Evolutionary conservation across 108 stramenopile species (phyloP), one percentile per base, ranked within the genome.

Genomic region (Seminavis robusta): DNA sequence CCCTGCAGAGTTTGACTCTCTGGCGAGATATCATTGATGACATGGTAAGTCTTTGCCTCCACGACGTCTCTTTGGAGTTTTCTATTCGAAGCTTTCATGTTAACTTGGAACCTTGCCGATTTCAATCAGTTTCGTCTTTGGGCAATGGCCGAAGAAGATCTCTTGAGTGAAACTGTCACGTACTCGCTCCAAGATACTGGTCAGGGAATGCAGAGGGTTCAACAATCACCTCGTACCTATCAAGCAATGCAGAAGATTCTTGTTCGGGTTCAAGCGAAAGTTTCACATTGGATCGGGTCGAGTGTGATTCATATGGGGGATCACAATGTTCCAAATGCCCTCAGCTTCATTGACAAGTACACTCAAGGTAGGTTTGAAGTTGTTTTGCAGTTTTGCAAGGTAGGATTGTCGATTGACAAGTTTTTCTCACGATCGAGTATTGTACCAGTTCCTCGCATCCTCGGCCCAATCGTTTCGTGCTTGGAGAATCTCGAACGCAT

Each of bases 331-430:
- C 91, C 91, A 1, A 89, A 88, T 50, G 84, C 87, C 16, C 63
- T 92, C 23, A 77, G 73, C 30, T 92, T 89, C 50, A 87, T 92
- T 63, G 91, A 92, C 69, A 92, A 92, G 59, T 92, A 92, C 54
- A 80, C 85, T 9, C 91, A 92, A 73, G 65, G 65, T 67, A 36
- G 5, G 65, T 31, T 21, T 21, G 41, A 17, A 6, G 15, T 40
- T 54, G 16, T 29, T 55, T n/a, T 21, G 11, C 15, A 41, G 13
- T 5, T 16, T 52, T 44, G 9, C 15, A 55, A 36, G 24, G 7
- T 44, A 24, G 27, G 17, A 33, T 63, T 63, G 26, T 29, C 11
- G 7, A 44, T 9, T 20, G 15, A 3, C 29, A 20, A 40, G 41
- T 21, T 24, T 11, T 39, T 19, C 8, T 41, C 9, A 25, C 24